Conservation (phyloP, 352 stramenopile species). For the Elongisporangium anandrum region DNA sequence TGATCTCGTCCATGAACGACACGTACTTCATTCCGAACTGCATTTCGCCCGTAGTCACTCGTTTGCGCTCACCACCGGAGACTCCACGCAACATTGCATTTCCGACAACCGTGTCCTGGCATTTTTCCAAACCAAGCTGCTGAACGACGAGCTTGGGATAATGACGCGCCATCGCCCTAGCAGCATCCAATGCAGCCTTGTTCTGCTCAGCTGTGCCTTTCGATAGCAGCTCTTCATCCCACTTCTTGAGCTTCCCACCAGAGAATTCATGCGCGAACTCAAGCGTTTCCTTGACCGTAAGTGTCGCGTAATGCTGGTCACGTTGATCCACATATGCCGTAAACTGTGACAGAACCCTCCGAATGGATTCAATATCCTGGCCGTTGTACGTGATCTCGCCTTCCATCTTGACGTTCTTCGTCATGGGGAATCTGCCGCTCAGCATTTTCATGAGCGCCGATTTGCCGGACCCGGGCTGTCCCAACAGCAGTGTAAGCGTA, state of each 20-base stretch:
- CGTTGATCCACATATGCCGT: conserved; percentile 23
- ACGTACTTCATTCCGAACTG: conserved; percentile 46
- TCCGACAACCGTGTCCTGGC: conserved; percentile 34
- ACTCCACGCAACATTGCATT: conserved; percentile 77
- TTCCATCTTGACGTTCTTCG: conserved; percentile 33
- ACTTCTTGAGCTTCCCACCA: neutral
- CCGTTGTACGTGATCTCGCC: conserved; percentile 36
- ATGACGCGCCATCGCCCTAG: neutral
- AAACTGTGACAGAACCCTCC: conserved; percentile 21
- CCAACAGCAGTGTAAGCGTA: conserved; percentile 32
- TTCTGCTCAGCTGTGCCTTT: conserved; percentile 13
- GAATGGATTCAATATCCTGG: conserved; percentile 11
- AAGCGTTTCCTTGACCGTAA: conserved; percentile 27
- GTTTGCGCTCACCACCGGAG: conserved; percentile 77
- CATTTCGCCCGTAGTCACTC: conserved; percentile 43
- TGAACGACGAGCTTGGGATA: conserved; percentile 28
- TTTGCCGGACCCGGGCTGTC: conserved; percentile 29
- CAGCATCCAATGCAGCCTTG: conserved; percentile 10
- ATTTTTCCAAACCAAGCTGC: conserved; percentile 24
- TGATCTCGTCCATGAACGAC: conserved; percentile 86
- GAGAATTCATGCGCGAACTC: conserved; percentile 19
- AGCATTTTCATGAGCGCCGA: conserved; percentile 41
- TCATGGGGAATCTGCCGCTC: conserved; percentile 24
- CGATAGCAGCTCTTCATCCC: conserved; percentile 8
- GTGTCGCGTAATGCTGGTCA: conserved; percentile 21